Evolutionary conservation across 805 yeast species (phyloP).

Genomic region (Debaryomyces maramus): DNA sequence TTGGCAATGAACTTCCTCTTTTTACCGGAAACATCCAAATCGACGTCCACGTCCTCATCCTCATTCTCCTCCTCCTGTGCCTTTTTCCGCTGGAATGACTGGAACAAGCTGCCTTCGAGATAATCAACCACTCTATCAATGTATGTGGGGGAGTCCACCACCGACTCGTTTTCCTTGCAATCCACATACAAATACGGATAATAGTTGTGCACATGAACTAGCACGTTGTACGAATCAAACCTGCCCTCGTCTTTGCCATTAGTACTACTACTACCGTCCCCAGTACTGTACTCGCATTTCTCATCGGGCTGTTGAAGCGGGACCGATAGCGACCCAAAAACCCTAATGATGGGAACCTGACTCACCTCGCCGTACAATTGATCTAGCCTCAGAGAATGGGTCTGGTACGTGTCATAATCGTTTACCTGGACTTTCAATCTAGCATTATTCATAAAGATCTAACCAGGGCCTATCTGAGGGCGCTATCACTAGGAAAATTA

Average conservation of each 20-base stretch:
- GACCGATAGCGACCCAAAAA: slow-evolving; percentile 68
- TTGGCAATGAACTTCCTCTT: slow-evolving; percentile 52
- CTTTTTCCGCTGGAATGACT: slow-evolving; percentile 34
- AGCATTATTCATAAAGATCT: slow-evolving; percentile 10
- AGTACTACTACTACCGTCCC: neutral
- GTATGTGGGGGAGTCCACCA: slow-evolving; percentile 22
- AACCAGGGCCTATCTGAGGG: neutral
- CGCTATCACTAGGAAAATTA: too few species aligned
- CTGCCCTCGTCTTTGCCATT: neutral
- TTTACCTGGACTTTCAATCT: slow-evolving; percentile 52
- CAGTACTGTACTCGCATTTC: slow-evolving; percentile 7
- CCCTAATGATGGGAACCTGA: slow-evolving; percentile 72
- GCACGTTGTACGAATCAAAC: slow-evolving; percentile 21
- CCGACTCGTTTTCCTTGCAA: slow-evolving; percentile 39
- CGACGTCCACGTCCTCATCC: slow-evolving; percentile 9
- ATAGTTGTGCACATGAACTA: slow-evolving; percentile 78
- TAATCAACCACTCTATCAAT: slow-evolving; percentile 40
- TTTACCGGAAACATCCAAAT: slow-evolving; percentile 4
- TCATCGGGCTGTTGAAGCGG: slow-evolving; percentile 48
- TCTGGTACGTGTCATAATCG: slow-evolving; percentile 64
- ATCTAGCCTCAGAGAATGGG: slow-evolving; percentile 57
- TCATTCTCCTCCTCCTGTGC: slow-evolving; percentile 12
- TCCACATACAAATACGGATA: slow-evolving; percentile 79
- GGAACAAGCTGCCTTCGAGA: slow-evolving; percentile 45
- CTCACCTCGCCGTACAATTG: slow-evolving; percentile 33